Evolutionary conservation across 2,329 filamentous ascomycete genomes (phyloP).

Genomic region (Fragosphaeria purpurea): DNA sequence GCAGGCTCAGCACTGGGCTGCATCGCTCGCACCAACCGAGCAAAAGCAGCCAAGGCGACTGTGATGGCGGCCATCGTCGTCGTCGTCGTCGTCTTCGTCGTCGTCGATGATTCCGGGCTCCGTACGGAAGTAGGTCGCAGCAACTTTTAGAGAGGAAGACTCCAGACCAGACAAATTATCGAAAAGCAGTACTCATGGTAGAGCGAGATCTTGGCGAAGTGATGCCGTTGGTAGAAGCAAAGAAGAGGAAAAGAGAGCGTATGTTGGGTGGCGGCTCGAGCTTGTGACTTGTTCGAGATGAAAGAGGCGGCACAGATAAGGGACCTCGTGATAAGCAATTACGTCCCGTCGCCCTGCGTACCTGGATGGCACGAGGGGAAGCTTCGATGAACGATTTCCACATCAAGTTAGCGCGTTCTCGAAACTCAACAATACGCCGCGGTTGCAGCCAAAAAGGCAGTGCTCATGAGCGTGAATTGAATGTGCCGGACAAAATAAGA

Average conservation of each 20-base stretch:
- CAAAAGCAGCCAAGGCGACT: constrained; percentile 13
- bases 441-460: no score
- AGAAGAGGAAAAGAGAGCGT: neutral
- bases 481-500: no score
- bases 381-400: no score
- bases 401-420: no score
- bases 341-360: neutral
- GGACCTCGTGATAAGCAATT: constrained; percentile 5
- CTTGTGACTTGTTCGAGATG: neutral
- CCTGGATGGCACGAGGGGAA: no score
- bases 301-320: neutral
- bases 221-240: neutral
- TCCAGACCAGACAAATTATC: no score
- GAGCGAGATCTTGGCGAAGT: no score
- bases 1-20: constrained; percentile 77
- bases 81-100: neutral
- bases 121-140: neutral
- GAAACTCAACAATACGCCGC: no score
- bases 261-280: neutral
- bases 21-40: constrained; percentile 32
- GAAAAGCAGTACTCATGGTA: no score
- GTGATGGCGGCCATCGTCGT: constrained; percentile 3
- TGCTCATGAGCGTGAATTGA: no score
- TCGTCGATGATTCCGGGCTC: neutral
- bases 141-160: neutral